These are phyloP conservation scores for Eimeria falciformis DNA, from an alignment of 169 alveolate genomes.

Conservation along the genomic window DNA sequence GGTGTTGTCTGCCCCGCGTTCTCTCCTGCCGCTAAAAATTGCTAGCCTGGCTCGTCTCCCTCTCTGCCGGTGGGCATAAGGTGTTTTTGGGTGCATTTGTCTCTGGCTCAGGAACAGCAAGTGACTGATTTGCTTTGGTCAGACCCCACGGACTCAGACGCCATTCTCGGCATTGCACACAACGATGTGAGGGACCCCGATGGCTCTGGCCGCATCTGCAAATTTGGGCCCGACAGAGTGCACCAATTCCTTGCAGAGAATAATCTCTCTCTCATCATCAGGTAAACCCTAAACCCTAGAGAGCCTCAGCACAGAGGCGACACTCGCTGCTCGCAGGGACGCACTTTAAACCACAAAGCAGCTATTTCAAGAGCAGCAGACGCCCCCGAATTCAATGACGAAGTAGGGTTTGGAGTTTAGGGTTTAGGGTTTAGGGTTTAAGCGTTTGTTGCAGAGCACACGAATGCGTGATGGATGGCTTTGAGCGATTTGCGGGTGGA, in stretches of 20 bases:
- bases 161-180: conserved; percentile 97
- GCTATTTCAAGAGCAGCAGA: background rate
- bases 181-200: conserved; percentile 99
- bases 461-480: conserved; percentile 99
- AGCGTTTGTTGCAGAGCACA: conserved; percentile 94
- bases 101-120: conserved; percentile 86
- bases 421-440: conserved; percentile 17
- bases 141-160: conserved; percentile 94
- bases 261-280: conserved; percentile 87
- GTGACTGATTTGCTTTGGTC: conserved; percentile 93
- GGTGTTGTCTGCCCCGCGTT: no score
- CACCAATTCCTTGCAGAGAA: conserved; percentile 91
- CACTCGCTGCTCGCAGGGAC: background rate
- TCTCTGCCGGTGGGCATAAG: no score
- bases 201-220: conserved; percentile 99
- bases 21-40: no score
- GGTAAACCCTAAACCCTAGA: conserved; percentile 41
- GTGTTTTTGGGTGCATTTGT: no score
- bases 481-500: conserved; percentile 99
- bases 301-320: background rate
- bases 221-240: conserved; percentile 97
- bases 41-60: no score
- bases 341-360: background rate
- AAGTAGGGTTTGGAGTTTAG: background rate
- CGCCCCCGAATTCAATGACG: background rate